These are phyloP conservation scores for Fraxinus anomala DNA, from an alignment of 257 asterid genomes.

Conservation along the genomic window DNA sequence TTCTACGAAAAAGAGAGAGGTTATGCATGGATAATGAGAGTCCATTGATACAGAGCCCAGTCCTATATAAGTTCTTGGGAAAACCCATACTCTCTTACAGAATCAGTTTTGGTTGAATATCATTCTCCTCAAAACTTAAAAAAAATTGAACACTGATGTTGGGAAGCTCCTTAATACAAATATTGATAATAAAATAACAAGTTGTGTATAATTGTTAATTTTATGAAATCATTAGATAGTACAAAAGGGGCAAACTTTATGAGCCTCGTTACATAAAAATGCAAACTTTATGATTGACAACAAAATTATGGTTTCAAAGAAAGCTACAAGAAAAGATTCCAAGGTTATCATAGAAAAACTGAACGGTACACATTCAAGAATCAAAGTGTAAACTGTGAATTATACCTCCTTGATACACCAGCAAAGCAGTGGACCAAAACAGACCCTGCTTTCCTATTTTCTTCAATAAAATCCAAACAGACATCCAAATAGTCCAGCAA, in stretches of 20 bases:
- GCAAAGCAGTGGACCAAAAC: conserved; percentile 97
- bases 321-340: neutral
- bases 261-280: conserved; percentile 4
- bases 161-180: neutral
- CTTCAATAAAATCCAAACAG: conserved; percentile 85
- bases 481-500: conserved; percentile 85
- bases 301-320: neutral
- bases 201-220: neutral
- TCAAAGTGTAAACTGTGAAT: conserved; percentile 9
- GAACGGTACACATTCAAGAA: neutral
- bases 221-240: neutral
- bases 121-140: neutral
- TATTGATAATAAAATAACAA: neutral
- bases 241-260: neutral
- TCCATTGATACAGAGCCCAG: neutral
- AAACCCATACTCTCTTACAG: neutral
- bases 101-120: neutral
- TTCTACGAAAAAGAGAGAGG: neutral
- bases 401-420: conserved; percentile 96
- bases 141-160: neutral
- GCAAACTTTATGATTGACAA: neutral
- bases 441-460: conserved; percentile 80
- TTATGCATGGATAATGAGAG: neutral
- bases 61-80: neutral
- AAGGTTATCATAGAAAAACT: neutral